These are phyloP conservation scores for Flaveria trinervia DNA, from an alignment of 129 eudicot genomes.

Conservation along the genomic window DNA sequence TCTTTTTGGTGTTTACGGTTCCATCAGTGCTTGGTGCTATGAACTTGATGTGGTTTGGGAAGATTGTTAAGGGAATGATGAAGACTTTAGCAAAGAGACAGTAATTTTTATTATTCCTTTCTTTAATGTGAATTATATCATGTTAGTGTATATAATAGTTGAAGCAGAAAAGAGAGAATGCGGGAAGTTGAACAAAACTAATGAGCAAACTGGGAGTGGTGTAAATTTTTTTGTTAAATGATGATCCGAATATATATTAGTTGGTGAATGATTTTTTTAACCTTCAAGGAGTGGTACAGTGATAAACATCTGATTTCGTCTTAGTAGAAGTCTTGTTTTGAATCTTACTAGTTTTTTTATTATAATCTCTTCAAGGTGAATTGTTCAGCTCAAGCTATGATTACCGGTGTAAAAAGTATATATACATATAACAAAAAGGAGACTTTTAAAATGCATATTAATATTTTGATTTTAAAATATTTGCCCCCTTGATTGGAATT, in stretches of 20 bases:
- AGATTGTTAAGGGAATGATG: constrained; percentile 77
- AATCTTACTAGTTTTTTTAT: too few relatives aligned
- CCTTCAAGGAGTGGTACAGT: too few relatives aligned
- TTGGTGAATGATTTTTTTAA: background rate
- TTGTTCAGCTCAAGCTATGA: too few relatives aligned
- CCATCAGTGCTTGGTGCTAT: constrained; percentile 70
- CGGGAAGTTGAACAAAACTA: constrained; percentile 11
- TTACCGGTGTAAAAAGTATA: too few relatives aligned
- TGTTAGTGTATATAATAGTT: constrained; percentile 32
- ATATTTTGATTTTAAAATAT: background rate
- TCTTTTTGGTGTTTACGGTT: constrained; percentile 59
- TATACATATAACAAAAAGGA: background rate
- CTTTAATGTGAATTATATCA: constrained; percentile 11
- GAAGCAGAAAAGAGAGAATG: constrained; percentile 16
- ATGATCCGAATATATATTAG: background rate
- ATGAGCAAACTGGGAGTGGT: background rate
- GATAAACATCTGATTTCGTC: too few relatives aligned
- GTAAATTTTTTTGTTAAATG: constrained; percentile 20
- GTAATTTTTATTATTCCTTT: constrained; percentile 16
- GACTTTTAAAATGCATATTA: too few relatives aligned
- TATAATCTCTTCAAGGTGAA: too few relatives aligned
- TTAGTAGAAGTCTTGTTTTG: too few relatives aligned
- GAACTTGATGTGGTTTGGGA: constrained; percentile 93
- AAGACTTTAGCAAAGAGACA: constrained; percentile 75
- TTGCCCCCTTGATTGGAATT: background rate